Evolutionary conservation across 2,329 filamentous ascomycete species (phyloP), one percentile per base, ranked within the genome.

Genomic region (Chaetomiaceae sp.): DNA sequence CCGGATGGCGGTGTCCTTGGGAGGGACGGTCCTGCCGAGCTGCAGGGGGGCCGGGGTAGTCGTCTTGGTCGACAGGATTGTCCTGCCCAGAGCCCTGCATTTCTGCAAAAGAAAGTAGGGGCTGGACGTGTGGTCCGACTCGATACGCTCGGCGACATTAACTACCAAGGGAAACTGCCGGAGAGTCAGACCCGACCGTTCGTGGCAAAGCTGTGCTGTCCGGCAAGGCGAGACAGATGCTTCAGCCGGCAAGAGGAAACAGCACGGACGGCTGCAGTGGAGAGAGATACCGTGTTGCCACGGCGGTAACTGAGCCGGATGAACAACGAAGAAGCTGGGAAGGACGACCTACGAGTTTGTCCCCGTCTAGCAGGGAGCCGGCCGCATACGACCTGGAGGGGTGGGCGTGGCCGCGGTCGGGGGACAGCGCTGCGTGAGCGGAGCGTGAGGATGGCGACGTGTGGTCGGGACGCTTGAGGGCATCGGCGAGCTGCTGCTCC

Each of bases 61-160:
- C 5, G 66, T 62, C 2, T 78, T 70, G 5, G 65, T 65, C 0
- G 70, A 56, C 58, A 83, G 83, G 56, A 85, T 79, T 1, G 65
- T 52, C 16, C 70, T 74, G 8, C 72, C 77, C 0, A 85, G 51
- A 0, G 63, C 58, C 58, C 85, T 85, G 54, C 78, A 81, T 44
- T 66, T 71, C 5, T 76, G 63, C 4, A 84, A 57, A 4, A 59
- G 45, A 31, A 67, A 64, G 3, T 68, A 60, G 6, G 70, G 64
- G 1, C 58, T 50, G 5, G 63, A 61, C 10, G 53, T 60, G 42
- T 58, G 62, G 20, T 66, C 61, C 16, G 53, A 53, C 17, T 58
- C 50, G 13, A 63, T 49, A 16, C 54, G 58, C 17, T 57, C 55
- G 30, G 58, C 54, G 38, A 64, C 37, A n/a, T 40, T 55, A 48